These are phyloP conservation scores for Neurospora sp. DNA, from an alignment of 495 filamentous ascomycete species.

Conservation along the genomic window DNA sequence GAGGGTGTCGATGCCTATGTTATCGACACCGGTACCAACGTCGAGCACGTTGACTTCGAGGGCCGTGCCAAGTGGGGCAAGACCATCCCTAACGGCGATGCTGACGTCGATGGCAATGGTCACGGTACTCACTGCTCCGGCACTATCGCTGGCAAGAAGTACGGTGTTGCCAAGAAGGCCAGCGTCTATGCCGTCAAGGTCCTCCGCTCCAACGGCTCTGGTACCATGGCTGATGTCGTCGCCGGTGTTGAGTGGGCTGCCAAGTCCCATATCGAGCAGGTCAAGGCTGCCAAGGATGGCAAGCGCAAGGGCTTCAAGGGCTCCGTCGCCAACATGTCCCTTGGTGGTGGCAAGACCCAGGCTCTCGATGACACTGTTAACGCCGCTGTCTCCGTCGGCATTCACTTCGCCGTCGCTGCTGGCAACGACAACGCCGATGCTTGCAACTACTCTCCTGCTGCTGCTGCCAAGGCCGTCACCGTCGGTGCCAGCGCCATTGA, in stretches of 20 bases:
- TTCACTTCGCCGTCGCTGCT: slow-evolving; percentile 96
- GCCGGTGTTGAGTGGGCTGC: slow-evolving; percentile 97
- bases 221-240: slow-evolving; percentile 96
- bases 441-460: slow-evolving; percentile 98
- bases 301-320: slow-evolving; percentile 96
- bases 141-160: slow-evolving; percentile 95
- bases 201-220: slow-evolving; percentile 91
- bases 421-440: slow-evolving; percentile 98
- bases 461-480: slow-evolving; percentile 85
- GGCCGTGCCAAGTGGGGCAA: slow-evolving; percentile 93
- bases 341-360: slow-evolving; percentile 90
- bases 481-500: slow-evolving; percentile 88
- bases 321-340: slow-evolving; percentile 97
- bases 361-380: slow-evolving; percentile 89
- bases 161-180: slow-evolving; percentile 98
- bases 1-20: slow-evolving; percentile 99
- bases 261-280: slow-evolving; percentile 61
- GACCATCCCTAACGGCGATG: slow-evolving; percentile 79
- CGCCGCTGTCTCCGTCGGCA: slow-evolving; percentile 76
- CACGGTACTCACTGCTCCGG: slow-evolving; percentile 99
- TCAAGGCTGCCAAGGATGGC: slow-evolving; percentile 65
- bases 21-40: slow-evolving; percentile 95
- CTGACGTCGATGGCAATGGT: slow-evolving; percentile 89
- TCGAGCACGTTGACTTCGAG: slow-evolving; percentile 91
- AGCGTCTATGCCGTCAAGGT: slow-evolving; percentile 96